Conservation (phyloP, 1,139 yeast species). For the Candida anutae region DNA sequence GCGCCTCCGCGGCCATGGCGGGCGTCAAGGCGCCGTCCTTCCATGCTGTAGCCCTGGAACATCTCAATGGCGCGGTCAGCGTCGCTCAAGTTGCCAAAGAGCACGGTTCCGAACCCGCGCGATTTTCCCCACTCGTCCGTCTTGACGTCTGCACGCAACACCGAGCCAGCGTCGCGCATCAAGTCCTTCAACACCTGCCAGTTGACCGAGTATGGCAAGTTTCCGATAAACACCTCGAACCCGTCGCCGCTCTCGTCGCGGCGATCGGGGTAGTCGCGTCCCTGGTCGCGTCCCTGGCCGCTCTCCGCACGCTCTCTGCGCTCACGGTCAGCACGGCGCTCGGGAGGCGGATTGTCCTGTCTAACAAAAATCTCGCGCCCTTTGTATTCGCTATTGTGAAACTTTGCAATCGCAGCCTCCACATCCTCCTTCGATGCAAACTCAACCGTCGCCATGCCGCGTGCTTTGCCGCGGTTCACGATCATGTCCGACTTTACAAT, state of each 20-base stretch:
- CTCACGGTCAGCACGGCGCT: constrained; percentile 15
- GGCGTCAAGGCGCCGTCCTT: constrained; percentile 64
- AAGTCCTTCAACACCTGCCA: constrained; percentile 86
- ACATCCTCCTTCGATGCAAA: constrained; percentile 65
- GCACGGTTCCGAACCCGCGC: constrained; percentile 78
- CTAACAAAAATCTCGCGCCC: constrained; percentile 89
- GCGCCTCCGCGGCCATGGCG: constrained; percentile 47
- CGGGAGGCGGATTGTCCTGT: constrained; percentile 81
- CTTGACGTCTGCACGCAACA: constrained; percentile 74
- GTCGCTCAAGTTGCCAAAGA: constrained; percentile 50
- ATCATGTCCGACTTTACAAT: constrained; percentile 85
- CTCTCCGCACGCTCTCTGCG: constrained; percentile 4
- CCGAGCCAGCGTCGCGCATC: constrained; percentile 70
- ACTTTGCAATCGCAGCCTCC: constrained; percentile 61
- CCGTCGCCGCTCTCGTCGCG: constrained; percentile 21
- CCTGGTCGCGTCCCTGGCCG: constrained; percentile 5
- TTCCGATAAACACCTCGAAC: constrained; percentile 72
- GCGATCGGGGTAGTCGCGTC: constrained; percentile 6
- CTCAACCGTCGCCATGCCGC: constrained; percentile 94
- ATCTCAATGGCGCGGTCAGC: constrained; percentile 55
- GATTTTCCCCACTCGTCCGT: constrained; percentile 67
- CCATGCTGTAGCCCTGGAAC: constrained; percentile 59
- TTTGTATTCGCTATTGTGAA: constrained; percentile 57
- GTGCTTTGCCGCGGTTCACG: constrained; percentile 72
- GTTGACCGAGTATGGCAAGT: constrained; percentile 69